Percentiles rank a stretch among this genome's conserved stretches.
Conservation (phyloP, 495 filamentous ascomycete genomes). For the Penicillium bialowiezense region DNA sequence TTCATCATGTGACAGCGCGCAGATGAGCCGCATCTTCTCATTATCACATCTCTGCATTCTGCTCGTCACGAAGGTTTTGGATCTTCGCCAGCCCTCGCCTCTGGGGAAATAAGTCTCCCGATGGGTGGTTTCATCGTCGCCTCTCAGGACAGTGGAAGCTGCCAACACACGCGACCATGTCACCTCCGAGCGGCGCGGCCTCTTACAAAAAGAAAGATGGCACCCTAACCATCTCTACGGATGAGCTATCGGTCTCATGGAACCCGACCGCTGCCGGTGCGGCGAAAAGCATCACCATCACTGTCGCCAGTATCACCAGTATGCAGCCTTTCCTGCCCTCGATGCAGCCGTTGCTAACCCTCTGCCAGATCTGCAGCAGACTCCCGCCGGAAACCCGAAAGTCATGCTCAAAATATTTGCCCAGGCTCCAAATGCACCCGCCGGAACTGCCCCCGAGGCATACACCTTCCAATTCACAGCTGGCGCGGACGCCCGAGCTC, state of each 20-base stretch:
- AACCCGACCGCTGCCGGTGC: constrained; percentile 56
- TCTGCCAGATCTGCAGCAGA: constrained; percentile 77
- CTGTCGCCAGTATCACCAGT: constrained; percentile 78
- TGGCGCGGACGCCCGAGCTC: constrained; percentile 65
- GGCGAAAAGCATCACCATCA: constrained; percentile 59
- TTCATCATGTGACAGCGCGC: constrained; percentile 15
- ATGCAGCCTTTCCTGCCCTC: constrained; percentile 22
- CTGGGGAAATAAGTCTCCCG: constrained; percentile 31
- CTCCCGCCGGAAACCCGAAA: constrained; percentile 74
- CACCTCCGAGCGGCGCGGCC: constrained; percentile 66
- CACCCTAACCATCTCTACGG: constrained; percentile 66
- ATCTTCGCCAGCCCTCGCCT: constrained; percentile 22
- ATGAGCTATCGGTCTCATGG: constrained; percentile 75
- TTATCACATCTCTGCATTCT: constrained; percentile 9
- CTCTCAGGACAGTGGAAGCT: constrained; percentile 44
- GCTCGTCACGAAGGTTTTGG: constrained; percentile 20
- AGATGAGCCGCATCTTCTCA: constrained; percentile 19
- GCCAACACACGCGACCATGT: constrained; percentile 43
- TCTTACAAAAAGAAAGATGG: constrained; percentile 98
- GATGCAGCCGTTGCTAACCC: constrained; percentile 6
- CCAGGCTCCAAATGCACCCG: constrained; percentile 50
- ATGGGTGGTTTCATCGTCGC: constrained; percentile 42
- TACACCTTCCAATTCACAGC: constrained; percentile 89
- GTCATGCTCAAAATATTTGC: constrained; percentile 88
- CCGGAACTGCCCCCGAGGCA: constrained; percentile 54